phyloP scores from a whole-genome alignment of 495 filamentous ascomycete species.

The Evansstolkia leycettana region DNA sequence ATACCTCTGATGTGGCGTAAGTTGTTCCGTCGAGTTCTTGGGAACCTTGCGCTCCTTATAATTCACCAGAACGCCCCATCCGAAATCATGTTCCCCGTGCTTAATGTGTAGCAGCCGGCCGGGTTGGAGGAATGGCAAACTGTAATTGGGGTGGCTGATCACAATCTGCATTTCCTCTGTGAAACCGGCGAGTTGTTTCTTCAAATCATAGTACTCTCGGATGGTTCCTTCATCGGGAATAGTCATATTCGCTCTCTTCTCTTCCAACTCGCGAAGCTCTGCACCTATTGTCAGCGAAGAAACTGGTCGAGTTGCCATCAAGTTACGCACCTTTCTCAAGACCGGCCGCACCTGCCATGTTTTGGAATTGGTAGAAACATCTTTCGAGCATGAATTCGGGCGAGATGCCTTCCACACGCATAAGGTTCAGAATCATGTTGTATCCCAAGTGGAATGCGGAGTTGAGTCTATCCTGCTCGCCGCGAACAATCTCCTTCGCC shows the following conservation, averaged over 20 bases:
- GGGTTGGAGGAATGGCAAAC: constrained; percentile 62
- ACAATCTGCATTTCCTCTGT: constrained; percentile 76
- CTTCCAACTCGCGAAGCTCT: constrained; percentile 64
- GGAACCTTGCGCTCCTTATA: constrained; percentile 46
- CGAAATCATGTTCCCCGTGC: constrained; percentile 68
- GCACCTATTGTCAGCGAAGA: constrained; percentile 12
- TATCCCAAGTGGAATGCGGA: constrained; percentile 98
- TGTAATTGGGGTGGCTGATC: constrained; percentile 80
- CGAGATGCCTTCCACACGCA: constrained; percentile 90
- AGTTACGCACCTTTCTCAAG: constrained; percentile 53
- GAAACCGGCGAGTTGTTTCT: constrained; percentile 70
- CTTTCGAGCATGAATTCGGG: constrained; percentile 94
- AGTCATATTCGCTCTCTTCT: constrained; percentile 52
- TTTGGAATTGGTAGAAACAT: constrained; percentile 98
- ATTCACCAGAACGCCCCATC: constrained; percentile 81
- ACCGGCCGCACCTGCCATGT: constrained; percentile 67
- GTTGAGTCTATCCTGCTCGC: constrained; percentile 91
- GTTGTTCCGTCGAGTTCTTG: constrained; percentile 50
- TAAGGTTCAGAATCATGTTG: constrained; percentile 96
- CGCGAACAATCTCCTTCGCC: constrained; percentile 88
- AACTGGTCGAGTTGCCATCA: not conserved
- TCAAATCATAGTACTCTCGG: constrained; percentile 80
- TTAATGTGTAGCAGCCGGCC: constrained; percentile 79
- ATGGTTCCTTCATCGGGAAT: constrained; percentile 79
- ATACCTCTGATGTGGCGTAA: constrained; percentile 57